Evolutionary conservation across 768 basidiomycete species (phyloP).

Genomic region (Chalciporus pseudorubinellus): DNA sequence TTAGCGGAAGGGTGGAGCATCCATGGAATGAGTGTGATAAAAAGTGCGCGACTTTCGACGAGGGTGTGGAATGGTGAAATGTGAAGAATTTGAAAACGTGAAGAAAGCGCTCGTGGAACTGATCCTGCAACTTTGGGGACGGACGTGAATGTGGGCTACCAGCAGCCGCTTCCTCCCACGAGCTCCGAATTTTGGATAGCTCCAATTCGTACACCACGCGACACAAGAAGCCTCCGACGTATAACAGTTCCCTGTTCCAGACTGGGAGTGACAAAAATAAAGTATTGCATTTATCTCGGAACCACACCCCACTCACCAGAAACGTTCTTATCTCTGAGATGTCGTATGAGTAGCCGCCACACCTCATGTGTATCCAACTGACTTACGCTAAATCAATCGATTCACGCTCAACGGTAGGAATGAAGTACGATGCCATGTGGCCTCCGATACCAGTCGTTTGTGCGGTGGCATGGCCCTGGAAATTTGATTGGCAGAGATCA

Average conservation of each 20-base stretch:
- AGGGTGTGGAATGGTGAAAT: slow-evolving; percentile 52
- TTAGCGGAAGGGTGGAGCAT: slow-evolving; percentile 53
- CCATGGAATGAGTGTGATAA: slow-evolving; percentile 78
- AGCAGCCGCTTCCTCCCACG: neutral
- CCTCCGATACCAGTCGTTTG: slow-evolving; percentile 17
- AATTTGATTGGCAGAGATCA: neutral
- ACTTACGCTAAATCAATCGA: slow-evolving; percentile 14
- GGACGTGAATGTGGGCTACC: neutral
- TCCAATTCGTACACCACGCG: slow-evolving; percentile 12
- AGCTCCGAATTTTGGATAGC: slow-evolving; percentile 6
- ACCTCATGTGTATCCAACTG: neutral
- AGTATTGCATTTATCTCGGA: too few relatives aligned
- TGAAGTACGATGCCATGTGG: slow-evolving; percentile 17
- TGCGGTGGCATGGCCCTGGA: slow-evolving; percentile 8
- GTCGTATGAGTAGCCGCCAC: neutral
- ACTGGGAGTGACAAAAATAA: too few relatives aligned
- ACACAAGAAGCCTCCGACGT: slow-evolving; percentile 10
- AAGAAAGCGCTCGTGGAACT: neutral
- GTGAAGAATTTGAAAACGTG: neutral
- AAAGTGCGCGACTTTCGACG: slow-evolving; percentile 62
- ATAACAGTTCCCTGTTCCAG: neutral
- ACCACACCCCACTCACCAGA: neutral
- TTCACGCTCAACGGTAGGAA: slow-evolving; percentile 19
- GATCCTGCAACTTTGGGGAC: neutral
- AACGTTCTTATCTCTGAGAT: slow-evolving; percentile 7